phyloP scores from a whole-genome alignment of 805 yeast species.

The Candida orba region DNA sequence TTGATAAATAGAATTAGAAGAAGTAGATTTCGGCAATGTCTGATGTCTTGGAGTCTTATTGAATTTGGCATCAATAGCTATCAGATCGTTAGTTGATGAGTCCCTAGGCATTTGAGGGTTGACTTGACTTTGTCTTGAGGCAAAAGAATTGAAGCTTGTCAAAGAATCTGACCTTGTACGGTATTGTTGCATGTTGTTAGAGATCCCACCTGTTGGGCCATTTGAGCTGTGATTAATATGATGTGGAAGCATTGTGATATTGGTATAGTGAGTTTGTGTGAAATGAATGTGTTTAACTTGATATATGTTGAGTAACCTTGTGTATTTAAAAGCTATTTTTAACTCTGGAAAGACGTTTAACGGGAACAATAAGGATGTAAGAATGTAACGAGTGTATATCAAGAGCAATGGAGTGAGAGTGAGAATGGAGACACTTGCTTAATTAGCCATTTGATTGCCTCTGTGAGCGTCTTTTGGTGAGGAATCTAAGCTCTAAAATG shows the following conservation, averaged over 20 bases:
- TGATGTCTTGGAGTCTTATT: not conserved
- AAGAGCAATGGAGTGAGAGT: too few species aligned
- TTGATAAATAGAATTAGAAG: constrained; percentile 1
- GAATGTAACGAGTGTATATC: too few species aligned
- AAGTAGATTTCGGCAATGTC: not conserved
- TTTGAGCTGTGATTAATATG: too few species aligned
- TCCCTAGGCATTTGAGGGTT: constrained; percentile 16
- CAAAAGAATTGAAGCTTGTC: constrained; percentile 17
- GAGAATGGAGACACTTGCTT: too few species aligned
- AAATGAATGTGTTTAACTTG: not conserved
- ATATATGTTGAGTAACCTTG: too few species aligned
- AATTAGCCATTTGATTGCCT: too few species aligned
- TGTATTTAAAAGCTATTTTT: too few species aligned
- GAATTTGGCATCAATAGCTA: constrained; percentile 9
- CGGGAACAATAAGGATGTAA: too few species aligned
- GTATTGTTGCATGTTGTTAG: not conserved
- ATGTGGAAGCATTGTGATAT: too few species aligned
- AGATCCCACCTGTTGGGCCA: not conserved
- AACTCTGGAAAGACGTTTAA: too few species aligned
- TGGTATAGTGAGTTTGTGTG: not conserved
- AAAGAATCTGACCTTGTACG: not conserved
- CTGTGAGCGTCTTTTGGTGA: too few species aligned
- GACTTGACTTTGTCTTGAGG: constrained; percentile 8
- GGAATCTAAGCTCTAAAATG: too few species aligned
- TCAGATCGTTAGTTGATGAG: constrained; percentile 18